A percentile compares a stretch with the other conserved stretches of the same genome.
Conservation (phyloP, 305 asterid genomes). For the Fraxinus velutina region DNA sequence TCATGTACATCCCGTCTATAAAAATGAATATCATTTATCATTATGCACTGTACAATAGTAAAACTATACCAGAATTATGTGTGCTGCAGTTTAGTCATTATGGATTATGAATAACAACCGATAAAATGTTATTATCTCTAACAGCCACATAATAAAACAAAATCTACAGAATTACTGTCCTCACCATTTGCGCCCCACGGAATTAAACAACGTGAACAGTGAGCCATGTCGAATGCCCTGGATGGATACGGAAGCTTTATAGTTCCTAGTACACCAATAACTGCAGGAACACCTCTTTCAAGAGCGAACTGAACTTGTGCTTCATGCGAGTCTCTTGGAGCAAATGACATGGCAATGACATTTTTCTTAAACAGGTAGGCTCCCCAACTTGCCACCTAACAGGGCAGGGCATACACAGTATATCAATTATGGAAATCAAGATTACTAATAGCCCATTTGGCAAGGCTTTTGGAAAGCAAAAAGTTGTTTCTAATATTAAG, state of each 20-base stretch:
- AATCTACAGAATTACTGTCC: background rate
- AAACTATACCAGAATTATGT: background rate
- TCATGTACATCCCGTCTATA: slow-evolving; percentile 43
- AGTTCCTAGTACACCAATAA: slow-evolving; percentile 47
- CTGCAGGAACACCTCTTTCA: slow-evolving; percentile 48
- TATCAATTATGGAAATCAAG: background rate
- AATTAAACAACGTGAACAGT: slow-evolving; percentile 48
- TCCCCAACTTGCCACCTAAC: slow-evolving; percentile 50
- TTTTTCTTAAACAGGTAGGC: slow-evolving; percentile 46
- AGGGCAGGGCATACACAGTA: slow-evolving; percentile 1
- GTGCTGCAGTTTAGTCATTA: background rate
- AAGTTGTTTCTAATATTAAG: background rate
- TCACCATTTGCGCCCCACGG: slow-evolving; percentile 47
- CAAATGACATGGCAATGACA: slow-evolving; percentile 51
- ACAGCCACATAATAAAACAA: background rate
- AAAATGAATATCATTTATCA: background rate
- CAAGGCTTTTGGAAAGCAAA: background rate
- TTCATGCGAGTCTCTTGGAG: slow-evolving; percentile 50
- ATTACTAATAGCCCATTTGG: background rate
- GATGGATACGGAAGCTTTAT: slow-evolving; percentile 42
- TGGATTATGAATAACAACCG: background rate
- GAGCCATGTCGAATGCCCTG: slow-evolving; percentile 47
- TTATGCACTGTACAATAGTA: background rate
- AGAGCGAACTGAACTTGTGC: slow-evolving; percentile 48
- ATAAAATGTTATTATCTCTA: background rate